phyloP scores from a whole-genome alignment of 139 green algal species.

The Chlamydomonas applanata region DNA sequence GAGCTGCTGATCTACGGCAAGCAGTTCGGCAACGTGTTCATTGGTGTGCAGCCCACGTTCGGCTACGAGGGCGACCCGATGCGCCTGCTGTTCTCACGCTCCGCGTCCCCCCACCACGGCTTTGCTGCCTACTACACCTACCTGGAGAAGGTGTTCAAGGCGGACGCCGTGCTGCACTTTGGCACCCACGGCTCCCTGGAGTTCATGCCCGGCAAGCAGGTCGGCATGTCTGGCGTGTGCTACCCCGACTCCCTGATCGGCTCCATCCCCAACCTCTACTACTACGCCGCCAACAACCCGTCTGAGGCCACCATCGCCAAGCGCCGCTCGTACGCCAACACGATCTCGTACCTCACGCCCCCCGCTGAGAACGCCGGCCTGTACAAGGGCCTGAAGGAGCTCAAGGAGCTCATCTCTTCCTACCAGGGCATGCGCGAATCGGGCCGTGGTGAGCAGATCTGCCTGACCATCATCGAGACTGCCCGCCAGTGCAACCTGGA shows the following conservation, averaged over 20 bases:
- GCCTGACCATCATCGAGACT: constrained; percentile 95
- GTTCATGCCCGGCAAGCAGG: constrained; percentile 99
- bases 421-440: constrained; percentile 93
- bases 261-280: constrained; percentile 98
- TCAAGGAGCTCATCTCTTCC: constrained; percentile 94
- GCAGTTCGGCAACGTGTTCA: constrained; percentile 99
- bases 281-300: constrained; percentile 99
- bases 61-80: constrained; percentile 99
- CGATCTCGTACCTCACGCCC: constrained; percentile 98
- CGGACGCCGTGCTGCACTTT: constrained; percentile 98
- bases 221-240: constrained; percentile 96
- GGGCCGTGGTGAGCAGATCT: constrained; percentile 84
- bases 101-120: constrained; percentile 95
- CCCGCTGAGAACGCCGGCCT: constrained; percentile 98
- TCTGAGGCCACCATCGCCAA: constrained; percentile 99
- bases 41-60: constrained; percentile 99
- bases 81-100: constrained; percentile 95
- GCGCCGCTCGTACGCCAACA: constrained; percentile 98
- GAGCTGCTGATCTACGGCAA: constrained; percentile 96
- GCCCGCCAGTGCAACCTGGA: constrained; percentile 97
- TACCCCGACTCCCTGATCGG: constrained; percentile 98
- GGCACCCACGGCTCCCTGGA: constrained; percentile 98
- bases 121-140: constrained; percentile 99
- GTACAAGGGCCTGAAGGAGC: constrained; percentile 97
- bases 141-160: constrained; percentile 90